Conservation (phyloP, 2,329 filamentous ascomycete species). For the Mycosphaerella sp. region DNA sequence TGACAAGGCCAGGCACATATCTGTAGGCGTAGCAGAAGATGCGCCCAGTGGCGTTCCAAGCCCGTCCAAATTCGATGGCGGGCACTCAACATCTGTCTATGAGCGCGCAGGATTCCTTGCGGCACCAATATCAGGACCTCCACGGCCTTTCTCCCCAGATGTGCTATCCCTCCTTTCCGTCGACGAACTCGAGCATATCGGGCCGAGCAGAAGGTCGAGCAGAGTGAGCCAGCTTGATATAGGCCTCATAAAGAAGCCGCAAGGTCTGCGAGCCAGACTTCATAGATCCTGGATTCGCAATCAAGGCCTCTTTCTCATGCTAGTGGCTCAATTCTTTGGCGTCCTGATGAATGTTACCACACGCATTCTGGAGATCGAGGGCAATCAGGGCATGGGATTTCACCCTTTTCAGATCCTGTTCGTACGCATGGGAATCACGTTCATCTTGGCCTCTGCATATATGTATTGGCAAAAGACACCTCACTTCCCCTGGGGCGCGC, state of each 20-base stretch:
- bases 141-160: constrained; percentile 40
- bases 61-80: neutral
- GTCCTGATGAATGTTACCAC: constrained; percentile 80
- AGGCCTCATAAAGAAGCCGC: neutral
- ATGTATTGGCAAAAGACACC: constrained; percentile 66
- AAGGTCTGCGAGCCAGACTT: constrained; percentile 22
- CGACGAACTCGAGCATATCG: constrained; percentile 32
- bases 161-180: constrained; percentile 37
- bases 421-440: constrained; percentile 69
- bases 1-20: constrained; percentile 2
- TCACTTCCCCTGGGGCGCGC: constrained; percentile 63
- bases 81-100: neutral
- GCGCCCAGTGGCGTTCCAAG: neutral
- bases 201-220: constrained; percentile 11
- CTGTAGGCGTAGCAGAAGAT: neutral
- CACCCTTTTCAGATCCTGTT: constrained; percentile 83
- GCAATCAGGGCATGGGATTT: constrained; percentile 62
- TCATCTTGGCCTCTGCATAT: constrained; percentile 55
- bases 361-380: constrained; percentile 63
- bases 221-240: constrained; percentile 2
- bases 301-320: constrained; percentile 66
- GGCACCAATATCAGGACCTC: constrained; percentile 26
- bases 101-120: constrained; percentile 24
- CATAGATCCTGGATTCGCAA: constrained; percentile 56
- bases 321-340: constrained; percentile 72